Conservation (phyloP, 176 grass and related monocot species). For the Carex kokanica region DNA sequence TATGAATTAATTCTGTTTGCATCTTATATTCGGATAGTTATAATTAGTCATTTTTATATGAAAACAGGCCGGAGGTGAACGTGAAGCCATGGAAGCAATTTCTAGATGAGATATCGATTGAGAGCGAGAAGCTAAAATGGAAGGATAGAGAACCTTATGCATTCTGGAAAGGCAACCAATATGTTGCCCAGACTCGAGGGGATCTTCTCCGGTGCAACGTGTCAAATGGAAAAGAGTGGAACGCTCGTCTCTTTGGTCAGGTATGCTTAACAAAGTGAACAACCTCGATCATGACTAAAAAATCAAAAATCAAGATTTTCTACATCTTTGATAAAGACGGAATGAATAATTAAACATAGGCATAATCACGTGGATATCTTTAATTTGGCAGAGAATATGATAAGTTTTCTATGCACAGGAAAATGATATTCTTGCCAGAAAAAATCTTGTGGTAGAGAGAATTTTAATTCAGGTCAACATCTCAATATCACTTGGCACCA, state of each 20-base stretch:
- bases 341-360: neutral
- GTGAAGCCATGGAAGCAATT: conserved; percentile 63
- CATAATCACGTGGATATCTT: neutral
- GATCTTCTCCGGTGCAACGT: conserved; percentile 54
- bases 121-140: conserved; percentile 38
- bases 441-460: neutral
- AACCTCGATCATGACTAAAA: neutral
- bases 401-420: neutral
- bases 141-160: conserved; percentile 53
- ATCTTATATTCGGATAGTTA: neutral
- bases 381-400: neutral
- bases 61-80: conserved; percentile 56
- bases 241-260: conserved; percentile 43
- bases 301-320: neutral
- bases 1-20: neutral
- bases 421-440: neutral
- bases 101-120: conserved; percentile 39
- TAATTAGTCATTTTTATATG: neutral
- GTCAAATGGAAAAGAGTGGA: conserved; percentile 15
- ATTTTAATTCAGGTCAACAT: neutral
- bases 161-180: conserved; percentile 60
- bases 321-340: neutral
- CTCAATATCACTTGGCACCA: neutral
- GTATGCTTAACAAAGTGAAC: conserved; percentile 15
- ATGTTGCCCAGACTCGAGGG: conserved; percentile 10